Evolutionary conservation across 2,329 filamentous ascomycete genomes (phyloP).

Genomic region (Penicillium hordei): DNA sequence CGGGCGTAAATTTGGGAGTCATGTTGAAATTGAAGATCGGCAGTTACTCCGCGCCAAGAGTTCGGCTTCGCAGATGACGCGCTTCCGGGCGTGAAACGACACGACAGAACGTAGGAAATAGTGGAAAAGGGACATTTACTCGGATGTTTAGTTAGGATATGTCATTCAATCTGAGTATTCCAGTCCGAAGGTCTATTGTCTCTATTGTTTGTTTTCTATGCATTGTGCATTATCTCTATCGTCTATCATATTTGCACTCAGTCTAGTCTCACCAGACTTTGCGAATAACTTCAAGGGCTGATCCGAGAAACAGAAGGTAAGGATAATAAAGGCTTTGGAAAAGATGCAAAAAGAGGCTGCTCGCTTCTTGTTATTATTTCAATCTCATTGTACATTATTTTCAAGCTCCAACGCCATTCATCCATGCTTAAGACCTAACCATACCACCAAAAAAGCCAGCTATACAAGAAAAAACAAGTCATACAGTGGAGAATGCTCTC

Average conservation of each 20-base stretch:
- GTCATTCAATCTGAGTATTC: not conserved
- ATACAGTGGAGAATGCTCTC: slow-evolving; percentile 14
- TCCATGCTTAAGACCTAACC: slow-evolving; percentile 1
- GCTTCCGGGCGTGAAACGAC: slow-evolving; percentile 1
- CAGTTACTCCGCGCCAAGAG: slow-evolving; percentile 28
- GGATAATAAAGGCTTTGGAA: not conserved
- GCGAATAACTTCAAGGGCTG: not conserved
- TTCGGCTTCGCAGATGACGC: slow-evolving; percentile 3
- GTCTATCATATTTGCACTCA: not conserved
- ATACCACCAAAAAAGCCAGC: not conserved
- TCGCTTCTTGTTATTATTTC: slow-evolving; percentile 1
- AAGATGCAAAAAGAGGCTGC: not conserved
- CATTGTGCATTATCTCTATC: not conserved
- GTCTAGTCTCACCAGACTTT: not conserved
- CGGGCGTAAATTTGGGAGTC: not conserved
- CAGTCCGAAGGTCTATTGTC: not conserved
- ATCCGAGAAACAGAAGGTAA: not conserved
- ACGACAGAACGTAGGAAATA: not conserved
- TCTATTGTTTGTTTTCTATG: not conserved
- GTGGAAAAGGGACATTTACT: not conserved
- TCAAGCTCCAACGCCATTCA: slow-evolving; percentile 11
- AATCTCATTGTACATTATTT: slow-evolving; percentile 7
- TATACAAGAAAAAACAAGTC: slow-evolving; percentile 5
- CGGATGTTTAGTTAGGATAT: too few species aligned
- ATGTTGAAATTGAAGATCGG: slow-evolving; percentile 18